Evolutionary conservation across 1,284 basidiomycete species (phyloP).

Genomic region (Tilletiopsis washingtonensis): DNA sequence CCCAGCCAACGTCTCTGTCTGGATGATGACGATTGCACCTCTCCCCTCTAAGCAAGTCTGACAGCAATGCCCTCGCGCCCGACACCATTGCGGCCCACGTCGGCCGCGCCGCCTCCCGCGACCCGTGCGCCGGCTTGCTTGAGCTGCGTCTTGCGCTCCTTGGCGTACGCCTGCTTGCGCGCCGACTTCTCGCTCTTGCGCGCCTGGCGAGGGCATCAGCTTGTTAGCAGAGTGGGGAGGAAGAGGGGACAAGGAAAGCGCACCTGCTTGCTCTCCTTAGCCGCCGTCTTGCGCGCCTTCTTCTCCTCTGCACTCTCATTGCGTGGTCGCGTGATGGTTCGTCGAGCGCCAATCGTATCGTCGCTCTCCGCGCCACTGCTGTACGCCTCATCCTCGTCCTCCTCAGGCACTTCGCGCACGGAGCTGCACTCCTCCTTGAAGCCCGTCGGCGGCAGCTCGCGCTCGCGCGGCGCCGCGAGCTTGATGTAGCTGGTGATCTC

Average conservation of each 20-base stretch:
- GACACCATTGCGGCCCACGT: not conserved
- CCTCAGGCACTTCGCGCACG: not conserved
- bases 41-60: not conserved
- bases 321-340: conserved; percentile 18
- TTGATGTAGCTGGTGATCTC: conserved; percentile 35
- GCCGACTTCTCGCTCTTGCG: not conserved
- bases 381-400: conserved; percentile 7
- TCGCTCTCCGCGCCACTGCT: conserved; percentile 10
- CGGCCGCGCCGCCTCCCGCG: not conserved
- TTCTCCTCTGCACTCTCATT: conserved; percentile 75
- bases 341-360: not conserved
- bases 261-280: conserved; percentile 57
- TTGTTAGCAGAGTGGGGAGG: not conserved
- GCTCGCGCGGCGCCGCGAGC: no score
- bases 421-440: not conserved
- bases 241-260: conserved; percentile 8
- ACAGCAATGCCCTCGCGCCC: not conserved
- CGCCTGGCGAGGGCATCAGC: not conserved
- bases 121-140: not conserved
- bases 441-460: no score
- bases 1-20: no score
- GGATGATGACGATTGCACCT: no score
- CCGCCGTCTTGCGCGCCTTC: conserved; percentile 74
- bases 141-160: not conserved
- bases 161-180: not conserved